A percentile compares a stretch with the other conserved stretches of the same genome.
Conservation (phyloP, 176 grass and related monocot genomes). For the Lolium multiflorum region DNA sequence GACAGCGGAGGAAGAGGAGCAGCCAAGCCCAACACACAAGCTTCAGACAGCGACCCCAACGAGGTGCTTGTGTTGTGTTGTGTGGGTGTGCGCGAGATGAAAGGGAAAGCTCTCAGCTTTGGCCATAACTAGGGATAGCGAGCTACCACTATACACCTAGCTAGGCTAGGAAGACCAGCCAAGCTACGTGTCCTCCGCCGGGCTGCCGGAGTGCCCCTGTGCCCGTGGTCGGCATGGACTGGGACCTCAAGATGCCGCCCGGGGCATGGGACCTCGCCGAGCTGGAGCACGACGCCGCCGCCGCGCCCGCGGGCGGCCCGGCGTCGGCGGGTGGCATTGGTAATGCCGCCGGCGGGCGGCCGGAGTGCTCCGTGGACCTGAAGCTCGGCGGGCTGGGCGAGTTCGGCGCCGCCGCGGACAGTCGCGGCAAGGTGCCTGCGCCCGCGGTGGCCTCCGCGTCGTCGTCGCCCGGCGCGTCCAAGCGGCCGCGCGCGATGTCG, state of each 20-base stretch:
- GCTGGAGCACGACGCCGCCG: conserved; percentile 33
- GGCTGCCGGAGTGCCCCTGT: background rate
- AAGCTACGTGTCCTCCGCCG: background rate
- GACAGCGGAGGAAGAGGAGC: background rate
- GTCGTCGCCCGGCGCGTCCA: conserved; percentile 19
- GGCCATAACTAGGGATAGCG: conserved; percentile 19
- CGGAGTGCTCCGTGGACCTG: conserved; percentile 80
- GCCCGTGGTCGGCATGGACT: conserved; percentile 63
- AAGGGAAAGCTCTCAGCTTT: background rate
- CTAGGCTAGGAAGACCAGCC: background rate
- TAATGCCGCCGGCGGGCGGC: conserved; percentile 22
- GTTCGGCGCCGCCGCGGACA: conserved; percentile 21
- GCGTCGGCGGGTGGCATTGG: conserved; percentile 30
- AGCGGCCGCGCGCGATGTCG: conserved; percentile 38
- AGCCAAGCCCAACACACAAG: conserved; percentile 17
- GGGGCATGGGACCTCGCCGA: conserved; percentile 65
- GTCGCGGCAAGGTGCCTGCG: conserved; percentile 8
- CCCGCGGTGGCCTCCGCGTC: background rate
- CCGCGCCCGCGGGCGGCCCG: background rate
- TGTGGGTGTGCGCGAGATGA: background rate
- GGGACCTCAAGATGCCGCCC: conserved; percentile 78
- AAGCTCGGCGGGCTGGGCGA: conserved; percentile 76
- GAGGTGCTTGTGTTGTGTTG: background rate
- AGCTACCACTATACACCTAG: background rate
- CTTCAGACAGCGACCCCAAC: conserved; percentile 23